phyloP scores from a whole-genome alignment of 2,329 filamentous ascomycete species.

The Trichoderma afroharzianum region DNA sequence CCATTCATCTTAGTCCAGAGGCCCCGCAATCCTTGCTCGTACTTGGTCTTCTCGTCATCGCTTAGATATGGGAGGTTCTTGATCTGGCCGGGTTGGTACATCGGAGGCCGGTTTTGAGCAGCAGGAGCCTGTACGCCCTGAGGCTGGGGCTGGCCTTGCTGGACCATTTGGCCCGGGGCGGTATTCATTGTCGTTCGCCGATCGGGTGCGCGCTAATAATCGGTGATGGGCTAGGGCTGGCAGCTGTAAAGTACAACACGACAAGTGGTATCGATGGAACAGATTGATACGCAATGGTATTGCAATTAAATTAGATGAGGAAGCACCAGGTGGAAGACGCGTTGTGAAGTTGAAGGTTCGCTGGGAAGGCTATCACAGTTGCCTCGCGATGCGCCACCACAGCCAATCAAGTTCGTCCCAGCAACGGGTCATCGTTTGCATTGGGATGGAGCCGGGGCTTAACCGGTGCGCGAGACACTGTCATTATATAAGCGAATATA shows the following conservation, averaged over 20 bases:
- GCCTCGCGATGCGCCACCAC: neutral
- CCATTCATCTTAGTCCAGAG: constrained; percentile 54
- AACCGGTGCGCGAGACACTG: neutral
- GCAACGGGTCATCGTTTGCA: neutral
- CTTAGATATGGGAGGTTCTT: constrained; percentile 47
- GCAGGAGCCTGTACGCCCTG: constrained; percentile 26
- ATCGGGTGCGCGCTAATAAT: neutral
- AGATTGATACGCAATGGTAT: too few species aligned
- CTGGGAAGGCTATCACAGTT: constrained; percentile 5
- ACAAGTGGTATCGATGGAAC: neutral
- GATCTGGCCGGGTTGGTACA: constrained; percentile 53
- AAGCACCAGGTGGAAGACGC: neutral
- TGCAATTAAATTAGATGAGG: neutral
- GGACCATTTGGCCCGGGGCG: constrained; percentile 24
- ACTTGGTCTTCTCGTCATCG: constrained; percentile 55
- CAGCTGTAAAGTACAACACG: neutral
- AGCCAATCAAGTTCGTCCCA: constrained; percentile 1
- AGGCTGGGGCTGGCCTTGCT: constrained; percentile 24
- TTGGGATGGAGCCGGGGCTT: neutral
- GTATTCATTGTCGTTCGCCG: constrained; percentile 25
- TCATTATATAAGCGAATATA: neutral
- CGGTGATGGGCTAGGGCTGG: neutral
- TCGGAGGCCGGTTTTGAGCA: constrained; percentile 32
- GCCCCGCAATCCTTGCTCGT: constrained; percentile 52
- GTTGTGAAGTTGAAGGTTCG: constrained; percentile 6